Base-by-base conservation (phyloP, 176 grass and related monocot species). In the Carex parvula region DNA sequence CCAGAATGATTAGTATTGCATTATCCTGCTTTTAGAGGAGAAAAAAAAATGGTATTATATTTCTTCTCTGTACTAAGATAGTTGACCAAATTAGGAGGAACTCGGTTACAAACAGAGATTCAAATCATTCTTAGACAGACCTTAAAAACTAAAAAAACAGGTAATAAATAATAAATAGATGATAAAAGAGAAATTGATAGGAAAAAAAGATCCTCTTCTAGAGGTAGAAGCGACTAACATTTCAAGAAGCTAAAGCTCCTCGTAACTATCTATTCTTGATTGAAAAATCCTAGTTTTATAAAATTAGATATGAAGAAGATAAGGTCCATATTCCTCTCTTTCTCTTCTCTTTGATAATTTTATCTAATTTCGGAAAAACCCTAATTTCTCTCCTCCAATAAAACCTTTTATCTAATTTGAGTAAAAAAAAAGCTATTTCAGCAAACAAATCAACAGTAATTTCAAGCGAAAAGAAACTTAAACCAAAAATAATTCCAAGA, bases 321-420 rank as follows among this genome's bases (percentile, higher is more conserved):
- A 76, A 54, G 10, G 21, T 32, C 50, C 50, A 56, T 15, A 77
- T 56, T 56, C 20, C 6, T 18, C 37, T 37, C 18, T 81, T 22
- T 37, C 52, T 59, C 7, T 22, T 37, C 52, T 59, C 7, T 37
- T 1, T 79, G 29, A 57, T 37, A 33, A 60, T 5, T 79, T 18
- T 37, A 64, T 41, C 79, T 62, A 42, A 63, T 62, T 81, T 61
- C 16, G 26, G 56, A 62, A 48, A 82, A 83, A 83, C 60, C 80
- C 57, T 67, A 83, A 68, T 52, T 54, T 66, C 26, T 37, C 21
- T 33, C 15, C 6, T n/a, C 60, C 18, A 48, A 83, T 32, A 16
- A 73, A 67, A 13, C 8, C 80, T 33, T 67, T 48, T 5, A 53
- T 68, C 62, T 52, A 68, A 83, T 67, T 52, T 20, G 21, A 67